Base-by-base conservation (phyloP, 2,329 filamentous ascomycete species). In the Penicillium sp. region DNA sequence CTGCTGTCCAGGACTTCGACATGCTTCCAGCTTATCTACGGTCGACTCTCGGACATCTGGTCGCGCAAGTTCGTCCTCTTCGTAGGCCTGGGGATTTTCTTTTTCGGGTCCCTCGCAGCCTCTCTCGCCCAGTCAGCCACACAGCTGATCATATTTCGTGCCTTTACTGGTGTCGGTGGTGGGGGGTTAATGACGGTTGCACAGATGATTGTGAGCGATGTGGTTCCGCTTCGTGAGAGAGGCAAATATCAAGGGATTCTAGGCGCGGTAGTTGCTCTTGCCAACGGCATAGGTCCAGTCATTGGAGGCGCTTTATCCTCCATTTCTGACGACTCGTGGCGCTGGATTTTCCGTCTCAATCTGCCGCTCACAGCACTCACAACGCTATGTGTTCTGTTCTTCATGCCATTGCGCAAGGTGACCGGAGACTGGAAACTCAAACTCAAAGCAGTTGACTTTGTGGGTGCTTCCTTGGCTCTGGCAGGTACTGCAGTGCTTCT, bases 1-100 rank as follows among this genome's bases (percentile, higher is more conserved):
- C 88, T 3, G 91, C 26, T 90, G 63, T 75, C 90, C 50, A 83
- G 93, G 35, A 92, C 91, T 1, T 90, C 87, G 9, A 89, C 87
- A 0, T 84, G 83, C 13, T 90, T 88, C 68, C 86, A 88, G 70
- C 84, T 88, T 54, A 78, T 90, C 3, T 89, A 89, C 70, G 87
- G 87, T 23, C 81, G 86, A 0, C 70, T 88, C 7, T 87, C 85
- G 0, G 86, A 89, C 69, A 83, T 88, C 8, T 82, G 87, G 63
- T 86, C 85, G 17, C 81, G 87, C 17, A 89, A 89, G 68, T 75
- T 81, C 2, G 78, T 89, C 7, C 83, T 86, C 26, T 74, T 89
- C 15, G 77, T 79, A 1, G 83, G 84, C 1, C 75, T 88, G 1
- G 78, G 74, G 0, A 76, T 88, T 17, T 78, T 90, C 51, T 80